Evolutionary conservation across 2,329 filamentous ascomycete species (phyloP).

Genomic region (Pseudogymnoascus sp.): DNA sequence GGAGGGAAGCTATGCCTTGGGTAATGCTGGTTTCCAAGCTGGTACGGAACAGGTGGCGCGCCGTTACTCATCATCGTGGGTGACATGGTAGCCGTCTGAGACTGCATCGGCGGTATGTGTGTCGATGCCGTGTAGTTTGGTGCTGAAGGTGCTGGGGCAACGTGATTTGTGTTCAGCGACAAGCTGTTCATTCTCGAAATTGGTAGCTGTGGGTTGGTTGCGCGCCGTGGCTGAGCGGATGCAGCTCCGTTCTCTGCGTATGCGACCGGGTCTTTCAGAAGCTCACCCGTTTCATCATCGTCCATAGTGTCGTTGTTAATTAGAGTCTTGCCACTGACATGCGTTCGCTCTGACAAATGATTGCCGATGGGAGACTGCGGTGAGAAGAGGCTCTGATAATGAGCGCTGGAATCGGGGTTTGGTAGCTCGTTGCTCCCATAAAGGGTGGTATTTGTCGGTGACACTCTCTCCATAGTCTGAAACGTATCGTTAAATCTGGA

Average conservation of each 20-base stretch:
- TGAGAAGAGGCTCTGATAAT: constrained; percentile 59
- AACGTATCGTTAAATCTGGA: constrained; percentile 47
- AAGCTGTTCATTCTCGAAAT: constrained; percentile 60
- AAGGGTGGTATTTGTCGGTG: constrained; percentile 49
- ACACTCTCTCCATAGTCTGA: constrained; percentile 35
- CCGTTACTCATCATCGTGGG: constrained; percentile 43
- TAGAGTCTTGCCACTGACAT: constrained; percentile 57
- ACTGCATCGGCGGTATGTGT: constrained; percentile 25
- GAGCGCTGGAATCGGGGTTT: constrained; percentile 43
- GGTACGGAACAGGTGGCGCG: constrained; percentile 39
- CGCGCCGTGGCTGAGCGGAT: constrained; percentile 48
- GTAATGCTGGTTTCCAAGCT: constrained; percentile 48
- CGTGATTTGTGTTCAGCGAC: constrained; percentile 60
- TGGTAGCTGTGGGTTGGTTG: constrained; percentile 64
- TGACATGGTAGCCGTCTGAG: constrained; percentile 42
- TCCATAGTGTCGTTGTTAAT: constrained; percentile 62
- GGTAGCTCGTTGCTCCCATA: constrained; percentile 51
- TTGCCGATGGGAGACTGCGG: constrained; percentile 66
- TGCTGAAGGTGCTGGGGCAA: constrained; percentile 27
- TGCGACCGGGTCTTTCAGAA: constrained; percentile 64
- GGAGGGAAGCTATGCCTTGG: constrained; percentile 66
- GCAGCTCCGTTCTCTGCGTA: constrained; percentile 64
- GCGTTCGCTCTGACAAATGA: constrained; percentile 51
- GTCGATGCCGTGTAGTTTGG: constrained; percentile 16
- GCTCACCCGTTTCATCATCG: constrained; percentile 62